Base-by-base conservation (phyloP, 1,284 basidiomycete species). In the Apiotrichum siamense region DNA sequence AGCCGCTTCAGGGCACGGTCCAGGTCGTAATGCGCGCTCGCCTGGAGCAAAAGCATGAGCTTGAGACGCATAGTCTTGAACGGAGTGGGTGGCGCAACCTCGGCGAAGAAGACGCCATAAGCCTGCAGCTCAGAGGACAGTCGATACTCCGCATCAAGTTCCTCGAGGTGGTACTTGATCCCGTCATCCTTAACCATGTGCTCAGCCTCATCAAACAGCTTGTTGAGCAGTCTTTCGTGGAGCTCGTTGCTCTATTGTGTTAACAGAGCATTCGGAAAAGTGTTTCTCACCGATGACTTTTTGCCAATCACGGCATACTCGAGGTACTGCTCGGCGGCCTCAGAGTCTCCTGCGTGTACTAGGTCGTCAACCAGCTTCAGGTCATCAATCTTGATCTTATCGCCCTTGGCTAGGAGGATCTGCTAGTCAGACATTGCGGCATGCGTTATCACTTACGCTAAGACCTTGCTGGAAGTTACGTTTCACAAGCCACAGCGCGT, bases 401-500 rank as follows among this genome's bases (percentile, higher is more conserved):
- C 10, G 27, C 58, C 61, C 43, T 69, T 66, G 18, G 62, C 48
- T 80, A 81, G 60, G 78, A 79, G 53, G 81, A 76, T 61, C 72
- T 75, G 54, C 7, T 3, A 29, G 33, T 17, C 10, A 17, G n/a
- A 33, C 24, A 43, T 18, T 7, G 9, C 33, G 20, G 21, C 37
- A 1, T 23, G 35, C 29, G 12, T 31, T 39, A 27, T 17, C 40
- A 64, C 74, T 45, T 59, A 88, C 88, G 75, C 83, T 82, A 31
- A 94, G 67, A 1, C 84, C 88, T 33, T 80, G 80, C 18, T 85
- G 82, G 0, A 81, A 75, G 66, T 88, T 82, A 24, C 80, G 79
- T 59, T 79, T 80, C 1, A 83, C 78, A 21, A 97, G 72, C 91
- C 92, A 94, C 6, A 88, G 70, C 0, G 81, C 85, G 81, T 88